These are phyloP conservation scores for Ascodesmis nigricans DNA, from an alignment of 495 filamentous ascomycete species.

Conservation along the genomic window DNA sequence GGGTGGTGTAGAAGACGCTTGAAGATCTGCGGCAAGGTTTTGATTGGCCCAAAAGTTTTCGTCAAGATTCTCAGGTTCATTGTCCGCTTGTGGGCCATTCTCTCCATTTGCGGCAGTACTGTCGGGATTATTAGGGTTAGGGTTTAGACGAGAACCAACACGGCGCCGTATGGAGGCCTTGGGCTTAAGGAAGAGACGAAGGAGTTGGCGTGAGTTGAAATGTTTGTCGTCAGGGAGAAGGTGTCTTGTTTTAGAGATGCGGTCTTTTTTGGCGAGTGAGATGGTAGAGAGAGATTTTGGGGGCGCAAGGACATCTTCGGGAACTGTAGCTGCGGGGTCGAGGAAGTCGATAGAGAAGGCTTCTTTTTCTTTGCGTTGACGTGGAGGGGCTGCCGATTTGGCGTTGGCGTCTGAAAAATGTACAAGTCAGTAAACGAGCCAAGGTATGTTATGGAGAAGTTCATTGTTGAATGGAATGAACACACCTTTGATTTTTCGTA, in stretches of 20 bases:
- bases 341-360: constrained; percentile 84
- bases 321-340: constrained; percentile 40
- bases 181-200: constrained; percentile 83
- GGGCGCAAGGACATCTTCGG: constrained; percentile 66
- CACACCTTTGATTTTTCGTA: constrained; percentile 55
- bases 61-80: constrained; percentile 48
- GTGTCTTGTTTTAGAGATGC: constrained; percentile 82
- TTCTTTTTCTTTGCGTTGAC: constrained; percentile 69
- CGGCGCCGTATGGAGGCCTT: constrained; percentile 46
- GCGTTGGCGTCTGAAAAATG: no score
- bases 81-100: constrained; percentile 2
- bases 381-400: constrained; percentile 24
- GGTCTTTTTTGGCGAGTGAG: constrained; percentile 71
- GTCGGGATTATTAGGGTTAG: constrained; percentile 8
- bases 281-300: constrained; percentile 64
- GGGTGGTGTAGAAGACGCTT: constrained; percentile 21
- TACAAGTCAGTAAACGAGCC: no score
- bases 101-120: neutral
- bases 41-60: constrained; percentile 89
- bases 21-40: constrained; percentile 27
- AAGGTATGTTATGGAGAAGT: no score
- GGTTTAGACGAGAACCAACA: constrained; percentile 20
- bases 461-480: no score
- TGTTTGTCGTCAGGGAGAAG: constrained; percentile 95
- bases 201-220: constrained; percentile 78